These are phyloP conservation scores for Millerozyma miso DNA, from an alignment of 805 yeast species.

Conservation along the genomic window DNA sequence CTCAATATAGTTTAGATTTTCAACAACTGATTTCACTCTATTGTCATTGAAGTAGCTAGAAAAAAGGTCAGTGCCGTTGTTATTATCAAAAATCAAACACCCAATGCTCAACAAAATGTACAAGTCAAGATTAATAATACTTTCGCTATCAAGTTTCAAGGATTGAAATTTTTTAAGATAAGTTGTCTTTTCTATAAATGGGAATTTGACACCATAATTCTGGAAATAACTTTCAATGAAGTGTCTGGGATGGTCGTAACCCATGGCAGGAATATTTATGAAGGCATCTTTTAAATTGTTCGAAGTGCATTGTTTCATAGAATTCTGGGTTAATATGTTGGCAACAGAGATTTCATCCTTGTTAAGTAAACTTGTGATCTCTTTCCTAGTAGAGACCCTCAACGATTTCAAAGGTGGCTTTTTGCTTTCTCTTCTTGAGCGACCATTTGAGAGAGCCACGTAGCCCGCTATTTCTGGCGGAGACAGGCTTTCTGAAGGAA, in stretches of 20 bases:
- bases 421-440: neutral
- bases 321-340: constrained; percentile 1
- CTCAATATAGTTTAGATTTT: constrained; percentile 26
- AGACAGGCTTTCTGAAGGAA: constrained; percentile 5
- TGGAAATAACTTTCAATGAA: constrained; percentile 34
- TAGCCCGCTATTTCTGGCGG: neutral
- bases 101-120: constrained; percentile 38
- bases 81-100: constrained; percentile 31
- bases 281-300: constrained; percentile 25
- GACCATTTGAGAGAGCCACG: neutral
- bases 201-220: constrained; percentile 33
- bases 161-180: constrained; percentile 19
- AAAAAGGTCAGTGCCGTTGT: constrained; percentile 18
- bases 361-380: constrained; percentile 2
- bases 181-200: constrained; percentile 24
- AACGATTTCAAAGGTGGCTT: neutral
- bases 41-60: constrained; percentile 27
- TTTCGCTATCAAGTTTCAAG: constrained; percentile 30
- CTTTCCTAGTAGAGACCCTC: constrained; percentile 1
- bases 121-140: constrained; percentile 34
- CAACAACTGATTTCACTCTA: constrained; percentile 29
- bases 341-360: neutral
- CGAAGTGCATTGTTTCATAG: neutral
- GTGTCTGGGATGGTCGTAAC: constrained; percentile 23
- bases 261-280: constrained; percentile 31